Evolutionary conservation across 257 asterid genomes (phyloP).

Genomic region (Gardenia jasminoides): DNA sequence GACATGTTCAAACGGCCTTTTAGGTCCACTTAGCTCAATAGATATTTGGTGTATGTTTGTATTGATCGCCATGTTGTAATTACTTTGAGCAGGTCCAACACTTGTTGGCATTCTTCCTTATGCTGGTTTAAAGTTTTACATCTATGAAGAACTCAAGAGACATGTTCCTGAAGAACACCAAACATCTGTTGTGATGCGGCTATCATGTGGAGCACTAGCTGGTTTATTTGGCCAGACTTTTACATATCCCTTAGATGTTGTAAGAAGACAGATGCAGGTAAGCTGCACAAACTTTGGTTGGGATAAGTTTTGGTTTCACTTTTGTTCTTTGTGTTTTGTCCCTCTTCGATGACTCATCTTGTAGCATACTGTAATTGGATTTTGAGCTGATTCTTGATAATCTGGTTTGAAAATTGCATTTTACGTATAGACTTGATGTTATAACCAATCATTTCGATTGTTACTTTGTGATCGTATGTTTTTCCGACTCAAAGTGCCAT

Average conservation of each 20-base stretch:
- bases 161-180: constrained; percentile 86
- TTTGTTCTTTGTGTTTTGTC: neutral
- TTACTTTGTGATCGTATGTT: neutral
- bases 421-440: neutral
- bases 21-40: neutral
- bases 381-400: neutral
- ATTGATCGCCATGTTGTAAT: neutral
- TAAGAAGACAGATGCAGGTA: constrained; percentile 99
- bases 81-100: constrained; percentile 69
- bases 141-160: constrained; percentile 80
- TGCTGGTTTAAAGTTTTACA: constrained; percentile 90
- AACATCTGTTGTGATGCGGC: constrained; percentile 66
- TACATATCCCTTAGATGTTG: constrained; percentile 93
- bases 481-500: neutral
- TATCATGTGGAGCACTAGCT: constrained; percentile 95
- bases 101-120: constrained; percentile 92
- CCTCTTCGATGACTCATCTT: neutral
- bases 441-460: neutral
- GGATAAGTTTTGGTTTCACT: neutral
- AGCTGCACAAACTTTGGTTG: neutral
- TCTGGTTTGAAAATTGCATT: neutral
- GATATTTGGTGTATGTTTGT: neutral
- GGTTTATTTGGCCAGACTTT: constrained; percentile 96
- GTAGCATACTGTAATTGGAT: neutral
- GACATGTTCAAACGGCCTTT: neutral